phyloP scores from a whole-genome alignment of 495 filamentous ascomycete species.

The Glarea lozoyensis region DNA sequence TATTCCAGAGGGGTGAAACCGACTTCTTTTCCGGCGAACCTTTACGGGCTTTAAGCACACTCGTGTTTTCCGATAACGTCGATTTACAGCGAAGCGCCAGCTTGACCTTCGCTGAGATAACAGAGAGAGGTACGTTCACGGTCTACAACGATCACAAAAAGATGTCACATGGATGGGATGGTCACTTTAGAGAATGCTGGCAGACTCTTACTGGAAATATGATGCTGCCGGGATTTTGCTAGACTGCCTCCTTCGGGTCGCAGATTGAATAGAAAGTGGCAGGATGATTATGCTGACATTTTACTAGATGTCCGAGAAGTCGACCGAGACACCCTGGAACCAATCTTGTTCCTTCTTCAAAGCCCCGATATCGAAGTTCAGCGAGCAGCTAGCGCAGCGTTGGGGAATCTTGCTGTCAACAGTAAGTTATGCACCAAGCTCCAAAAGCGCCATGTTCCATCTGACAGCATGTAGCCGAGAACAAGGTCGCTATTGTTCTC shows the following conservation, averaged over 20 bases:
- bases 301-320: slow-evolving; percentile 86
- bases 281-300: slow-evolving; percentile 3
- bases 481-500: slow-evolving; percentile 91
- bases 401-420: slow-evolving; percentile 95
- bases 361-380: slow-evolving; percentile 96
- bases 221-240: not conserved
- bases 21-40: slow-evolving; percentile 98
- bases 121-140: slow-evolving; percentile 73
- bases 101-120: slow-evolving; percentile 98
- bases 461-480: slow-evolving; percentile 65
- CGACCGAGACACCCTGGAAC: slow-evolving; percentile 86
- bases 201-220: not conserved
- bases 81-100: slow-evolving; percentile 96
- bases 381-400: slow-evolving; percentile 87
- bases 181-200: too few relatives aligned
- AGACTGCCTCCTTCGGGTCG: not conserved
- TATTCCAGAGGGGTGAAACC: slow-evolving; percentile 71
- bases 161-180: too few relatives aligned
- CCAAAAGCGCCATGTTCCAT: too few relatives aligned
- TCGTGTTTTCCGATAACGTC: slow-evolving; percentile 98
- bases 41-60: slow-evolving; percentile 85
- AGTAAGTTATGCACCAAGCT: slow-evolving; percentile 50
- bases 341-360: slow-evolving; percentile 90
- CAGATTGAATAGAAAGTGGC: too few relatives aligned
- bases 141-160: slow-evolving; percentile 1